A percentile compares a stretch with the other conserved stretches of the same genome.
These are phyloP conservation scores for Trichoderma reesei DNA, from an alignment of 495 filamentous ascomycete genomes.

Conservation along the genomic window DNA sequence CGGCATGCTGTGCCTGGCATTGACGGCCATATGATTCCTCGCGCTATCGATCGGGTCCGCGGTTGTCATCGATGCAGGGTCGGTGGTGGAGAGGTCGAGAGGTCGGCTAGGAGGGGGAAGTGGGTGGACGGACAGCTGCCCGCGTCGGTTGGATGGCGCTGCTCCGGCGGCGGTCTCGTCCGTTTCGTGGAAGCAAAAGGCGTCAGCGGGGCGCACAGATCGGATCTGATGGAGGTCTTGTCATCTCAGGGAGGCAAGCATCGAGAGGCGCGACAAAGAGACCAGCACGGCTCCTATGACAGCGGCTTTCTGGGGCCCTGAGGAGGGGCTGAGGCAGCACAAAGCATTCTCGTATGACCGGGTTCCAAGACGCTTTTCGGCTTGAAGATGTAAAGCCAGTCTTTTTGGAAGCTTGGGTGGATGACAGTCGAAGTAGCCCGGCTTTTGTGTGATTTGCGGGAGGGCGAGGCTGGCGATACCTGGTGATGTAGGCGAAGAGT, in stretches of 20 bases:
- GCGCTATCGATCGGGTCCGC: background rate
- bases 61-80: background rate
- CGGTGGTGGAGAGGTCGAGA: too few relatives aligned
- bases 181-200: background rate
- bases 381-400: background rate
- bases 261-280: background rate
- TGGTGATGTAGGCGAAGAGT: too few relatives aligned
- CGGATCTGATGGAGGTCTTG: background rate
- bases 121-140: background rate
- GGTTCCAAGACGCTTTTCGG: background rate
- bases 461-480: background rate
- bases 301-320: background rate
- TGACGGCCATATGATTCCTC: constrained; percentile 2
- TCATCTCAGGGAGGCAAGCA: background rate
- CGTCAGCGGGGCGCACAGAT: background rate
- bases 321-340: constrained; percentile 6
- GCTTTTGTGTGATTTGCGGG: background rate
- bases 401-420: too few relatives aligned
- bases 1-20: constrained; percentile 9
- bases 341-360: constrained; percentile 7
- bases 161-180: background rate
- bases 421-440: background rate
- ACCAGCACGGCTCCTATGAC: background rate
- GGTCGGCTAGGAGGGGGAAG: background rate
- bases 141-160: background rate